Conservation (phyloP, 768 basidiomycete genomes). For the Boletus rubroflammeus region DNA sequence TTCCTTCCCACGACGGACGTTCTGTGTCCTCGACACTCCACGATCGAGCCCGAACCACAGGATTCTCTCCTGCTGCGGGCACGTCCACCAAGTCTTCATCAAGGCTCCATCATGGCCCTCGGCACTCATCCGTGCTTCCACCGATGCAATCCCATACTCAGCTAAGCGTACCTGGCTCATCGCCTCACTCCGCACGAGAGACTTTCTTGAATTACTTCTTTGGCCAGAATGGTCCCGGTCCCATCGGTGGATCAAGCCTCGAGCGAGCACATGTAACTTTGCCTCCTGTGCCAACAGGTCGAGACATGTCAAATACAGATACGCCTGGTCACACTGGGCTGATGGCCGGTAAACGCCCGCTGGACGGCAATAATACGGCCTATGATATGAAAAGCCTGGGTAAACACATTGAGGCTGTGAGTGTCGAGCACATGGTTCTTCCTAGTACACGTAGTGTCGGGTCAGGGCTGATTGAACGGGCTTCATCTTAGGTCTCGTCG, state of each 20-base stretch:
- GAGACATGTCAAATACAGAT: conserved; percentile 61
- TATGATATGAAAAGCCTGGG: conserved; percentile 99
- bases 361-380: conserved; percentile 79
- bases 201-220: conserved; percentile 98
- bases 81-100: conserved; percentile 29
- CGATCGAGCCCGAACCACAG: conserved; percentile 60
- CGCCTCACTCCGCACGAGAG: conserved; percentile 67
- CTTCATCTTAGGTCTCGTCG: conserved; percentile 44
- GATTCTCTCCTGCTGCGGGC: conserved; percentile 30
- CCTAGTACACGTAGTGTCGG: conserved; percentile 4
- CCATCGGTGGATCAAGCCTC: conserved; percentile 53
- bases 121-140: conserved; percentile 31
- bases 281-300: conserved; percentile 49
- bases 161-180: conserved; percentile 33
- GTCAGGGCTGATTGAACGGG: conserved; percentile 8
- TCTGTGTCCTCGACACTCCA: conserved; percentile 76
- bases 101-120: conserved; percentile 29
- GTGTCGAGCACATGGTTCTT: conserved; percentile 30
- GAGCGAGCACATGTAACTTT: conserved; percentile 33
- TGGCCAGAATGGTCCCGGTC: conserved; percentile 82
- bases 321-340: conserved; percentile 51
- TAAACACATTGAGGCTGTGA: conserved; percentile 94
- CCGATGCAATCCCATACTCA: conserved; percentile 34
- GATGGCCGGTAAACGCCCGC: conserved; percentile 59
- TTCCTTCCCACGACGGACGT: conserved; percentile 54